Evolutionary conservation across 169 alveolate genomes (phyloP).

Genomic region (Amoebophrya sp.): DNA sequence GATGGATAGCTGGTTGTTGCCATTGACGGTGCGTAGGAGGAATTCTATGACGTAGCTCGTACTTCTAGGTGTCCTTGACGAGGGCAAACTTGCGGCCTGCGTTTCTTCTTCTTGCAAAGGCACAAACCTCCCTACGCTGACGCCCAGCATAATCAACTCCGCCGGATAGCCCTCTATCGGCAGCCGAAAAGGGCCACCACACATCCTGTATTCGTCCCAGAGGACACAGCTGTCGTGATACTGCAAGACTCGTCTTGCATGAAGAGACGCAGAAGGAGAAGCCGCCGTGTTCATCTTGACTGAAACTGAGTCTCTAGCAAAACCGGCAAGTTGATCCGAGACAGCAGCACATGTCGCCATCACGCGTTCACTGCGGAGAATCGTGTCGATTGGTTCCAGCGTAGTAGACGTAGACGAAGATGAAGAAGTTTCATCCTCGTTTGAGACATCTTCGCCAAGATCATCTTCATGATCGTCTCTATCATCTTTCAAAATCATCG

Average conservation of each 20-base stretch:
- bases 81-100: not conserved
- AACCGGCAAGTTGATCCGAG: not conserved
- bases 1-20: not conserved
- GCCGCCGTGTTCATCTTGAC: no score
- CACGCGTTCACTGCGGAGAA: not conserved
- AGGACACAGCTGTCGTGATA: not conserved
- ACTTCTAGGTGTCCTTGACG: no score
- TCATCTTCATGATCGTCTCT: no score
- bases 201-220: not conserved
- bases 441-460: no score
- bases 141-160: not conserved
- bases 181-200: not conserved
- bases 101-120: not conserved
- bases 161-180: not conserved
- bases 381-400: no score
- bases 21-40: not conserved
- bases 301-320: no score
- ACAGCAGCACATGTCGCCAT: not conserved
- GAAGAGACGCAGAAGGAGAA: no score
- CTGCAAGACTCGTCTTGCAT: not conserved
- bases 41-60: not conserved
- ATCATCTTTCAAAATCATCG: no score
- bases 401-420: no score
- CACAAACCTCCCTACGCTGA: not conserved
- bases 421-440: no score